Percentiles rank a stretch among this genome's conserved stretches.
phyloP scores from a whole-genome alignment of 306 rosid species.

The Vigna reflexopilosa region DNA sequence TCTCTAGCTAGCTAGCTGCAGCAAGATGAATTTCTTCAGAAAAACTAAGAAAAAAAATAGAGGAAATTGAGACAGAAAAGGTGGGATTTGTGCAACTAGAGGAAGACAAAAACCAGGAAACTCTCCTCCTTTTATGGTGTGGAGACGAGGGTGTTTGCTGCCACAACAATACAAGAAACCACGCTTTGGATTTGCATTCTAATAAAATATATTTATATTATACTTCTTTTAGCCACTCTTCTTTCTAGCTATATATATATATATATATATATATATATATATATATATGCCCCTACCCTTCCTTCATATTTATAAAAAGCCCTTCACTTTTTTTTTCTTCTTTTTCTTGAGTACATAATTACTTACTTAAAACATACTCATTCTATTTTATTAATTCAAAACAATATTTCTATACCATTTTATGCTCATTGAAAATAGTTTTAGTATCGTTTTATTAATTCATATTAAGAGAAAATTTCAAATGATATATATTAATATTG shows the following conservation, averaged over 20 bases:
- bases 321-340: conserved; percentile 39
- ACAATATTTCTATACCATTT: neutral
- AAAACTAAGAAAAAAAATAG: neutral
- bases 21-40: conserved; percentile 24
- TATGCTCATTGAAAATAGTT: too few species aligned
- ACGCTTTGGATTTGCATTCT: conserved; percentile 58
- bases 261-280: conserved; percentile 21
- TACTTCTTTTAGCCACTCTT: conserved; percentile 45
- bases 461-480: too few species aligned
- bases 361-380: neutral
- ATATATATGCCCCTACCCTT: conserved; percentile 56
- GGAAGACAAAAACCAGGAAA: conserved; percentile 88
- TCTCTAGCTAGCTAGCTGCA: conserved; percentile 23
- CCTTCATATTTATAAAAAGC: conserved; percentile 41
- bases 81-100: conserved; percentile 67
- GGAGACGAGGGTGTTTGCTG: conserved; percentile 55
- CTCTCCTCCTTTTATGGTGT: conserved; percentile 81
- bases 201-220: conserved; percentile 43
- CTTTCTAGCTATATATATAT: neutral
- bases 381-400: neutral
- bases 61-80: conserved; percentile 49
- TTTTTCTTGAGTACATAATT: neutral
- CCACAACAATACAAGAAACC: conserved; percentile 62
- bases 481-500: too few species aligned
- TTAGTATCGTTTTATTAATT: too few species aligned